Conservation (phyloP, 1,139 yeast species). For the Arxiozyma telluris region DNA sequence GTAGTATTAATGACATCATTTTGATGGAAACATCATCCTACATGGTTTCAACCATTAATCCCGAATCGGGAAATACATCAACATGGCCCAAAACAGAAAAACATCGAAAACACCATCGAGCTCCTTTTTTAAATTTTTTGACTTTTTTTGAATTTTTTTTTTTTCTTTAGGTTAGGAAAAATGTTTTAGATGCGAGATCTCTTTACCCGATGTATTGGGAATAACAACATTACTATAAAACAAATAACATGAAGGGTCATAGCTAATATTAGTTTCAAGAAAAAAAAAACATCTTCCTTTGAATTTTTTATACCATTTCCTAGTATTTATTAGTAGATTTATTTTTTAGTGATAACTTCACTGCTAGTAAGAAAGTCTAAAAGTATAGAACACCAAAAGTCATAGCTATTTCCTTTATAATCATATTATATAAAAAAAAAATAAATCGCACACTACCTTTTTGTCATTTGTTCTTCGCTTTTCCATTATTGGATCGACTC, state of each 20-base stretch:
- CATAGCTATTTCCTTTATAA: not conserved
- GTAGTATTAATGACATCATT: too few relatives aligned
- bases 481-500: not conserved
- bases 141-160: not conserved
- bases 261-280: too few relatives aligned
- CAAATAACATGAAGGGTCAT: not conserved
- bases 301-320: too few relatives aligned
- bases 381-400: not conserved
- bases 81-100: slow-evolving; percentile 10
- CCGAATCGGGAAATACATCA: not conserved
- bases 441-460: not conserved
- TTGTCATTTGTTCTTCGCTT: not conserved
- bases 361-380: too few relatives aligned
- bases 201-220: not conserved
- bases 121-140: not conserved
- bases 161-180: not conserved
- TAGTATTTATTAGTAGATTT: too few relatives aligned
- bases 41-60: not conserved
- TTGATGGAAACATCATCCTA: too few relatives aligned
- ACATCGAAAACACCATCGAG: slow-evolving; percentile 5
- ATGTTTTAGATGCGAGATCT: not conserved
- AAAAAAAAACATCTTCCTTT: too few relatives aligned
- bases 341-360: not conserved
- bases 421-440: not conserved
- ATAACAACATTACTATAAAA: not conserved